These are phyloP conservation scores for Coprinellus micaceus DNA, from an alignment of 768 basidiomycete genomes.

Conservation along the genomic window DNA sequence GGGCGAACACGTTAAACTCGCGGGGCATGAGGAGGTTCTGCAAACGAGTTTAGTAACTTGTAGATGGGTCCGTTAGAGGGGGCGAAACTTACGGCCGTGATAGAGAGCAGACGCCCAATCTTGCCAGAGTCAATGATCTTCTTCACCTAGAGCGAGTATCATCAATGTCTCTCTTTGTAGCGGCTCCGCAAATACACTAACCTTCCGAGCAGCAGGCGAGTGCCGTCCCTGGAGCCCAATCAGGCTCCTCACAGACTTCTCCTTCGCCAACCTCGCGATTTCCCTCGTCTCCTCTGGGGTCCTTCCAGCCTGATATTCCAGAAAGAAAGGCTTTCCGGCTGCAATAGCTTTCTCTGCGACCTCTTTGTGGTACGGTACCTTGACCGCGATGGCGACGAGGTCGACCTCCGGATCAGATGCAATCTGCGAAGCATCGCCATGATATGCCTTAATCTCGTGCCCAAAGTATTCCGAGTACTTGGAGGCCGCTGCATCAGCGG, in stretches of 20 bases:
- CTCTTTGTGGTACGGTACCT: conserved; percentile 23
- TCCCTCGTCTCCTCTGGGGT: conserved; percentile 27
- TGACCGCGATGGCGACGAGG: conserved; percentile 32
- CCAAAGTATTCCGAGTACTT: conserved; percentile 23
- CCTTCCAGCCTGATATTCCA: conserved; percentile 37
- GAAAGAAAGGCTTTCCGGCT: conserved; percentile 34
- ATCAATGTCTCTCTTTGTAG: not conserved
- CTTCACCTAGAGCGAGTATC: conserved; percentile 17
- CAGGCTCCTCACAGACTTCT: conserved; percentile 22
- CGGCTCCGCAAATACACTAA: conserved; percentile 2
- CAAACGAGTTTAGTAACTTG: too few relatives aligned
- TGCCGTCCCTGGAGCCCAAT: conserved; percentile 32
- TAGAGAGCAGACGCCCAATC: conserved; percentile 26
- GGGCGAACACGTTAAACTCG: not conserved
- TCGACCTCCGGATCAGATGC: conserved; percentile 34
- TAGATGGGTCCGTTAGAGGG: not conserved
- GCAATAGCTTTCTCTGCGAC: conserved; percentile 26
- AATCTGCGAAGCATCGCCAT: conserved; percentile 19
- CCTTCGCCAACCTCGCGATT: conserved; percentile 27
- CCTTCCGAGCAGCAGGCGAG: conserved; percentile 24
- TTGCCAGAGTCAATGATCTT: conserved; percentile 24
- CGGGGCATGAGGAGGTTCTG: conserved; percentile 1
- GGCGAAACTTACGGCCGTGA: not conserved
- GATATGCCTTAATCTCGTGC: conserved; percentile 26
- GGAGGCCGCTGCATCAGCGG: conserved; percentile 24